phyloP scores from a whole-genome alignment of 306 rosid species.

The Rubus idaeus region DNA sequence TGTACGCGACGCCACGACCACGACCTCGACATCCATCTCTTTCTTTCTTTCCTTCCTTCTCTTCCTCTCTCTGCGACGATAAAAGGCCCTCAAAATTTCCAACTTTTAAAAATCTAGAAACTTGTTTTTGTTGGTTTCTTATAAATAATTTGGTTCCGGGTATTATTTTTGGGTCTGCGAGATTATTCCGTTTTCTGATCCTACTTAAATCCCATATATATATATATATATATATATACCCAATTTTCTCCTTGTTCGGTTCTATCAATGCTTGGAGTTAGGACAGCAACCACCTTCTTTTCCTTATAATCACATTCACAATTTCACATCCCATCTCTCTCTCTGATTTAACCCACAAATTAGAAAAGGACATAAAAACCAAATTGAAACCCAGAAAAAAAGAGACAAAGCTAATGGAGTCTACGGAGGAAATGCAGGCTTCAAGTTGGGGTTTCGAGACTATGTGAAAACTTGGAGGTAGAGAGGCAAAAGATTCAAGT shows the following conservation, averaged over 20 bases:
- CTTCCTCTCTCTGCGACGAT: slow-evolving; percentile 1
- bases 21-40: slow-evolving; percentile 54
- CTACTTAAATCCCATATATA: slow-evolving; percentile 55
- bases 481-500: slow-evolving; percentile 70
- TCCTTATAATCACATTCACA: slow-evolving; percentile 3
- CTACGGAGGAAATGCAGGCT: slow-evolving; percentile 49
- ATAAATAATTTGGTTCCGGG: slow-evolving; percentile 10
- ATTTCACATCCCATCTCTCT: slow-evolving; percentile 16
- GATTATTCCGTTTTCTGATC: slow-evolving; percentile 73
- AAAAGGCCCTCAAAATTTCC: background rate
- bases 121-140: background rate
- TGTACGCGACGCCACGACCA: slow-evolving; percentile 92
- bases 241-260: slow-evolving; percentile 39
- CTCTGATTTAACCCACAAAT: slow-evolving; percentile 6
- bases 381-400: background rate
- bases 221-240: too few species aligned
- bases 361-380: background rate
- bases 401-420: slow-evolving; percentile 18
- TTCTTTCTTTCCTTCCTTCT: background rate
- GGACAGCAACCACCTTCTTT: slow-evolving; percentile 16
- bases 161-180: slow-evolving; percentile 24
- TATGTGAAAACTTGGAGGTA: slow-evolving; percentile 57
- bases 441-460: slow-evolving; percentile 46
- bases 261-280: slow-evolving; percentile 33
- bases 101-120: background rate